Conservation (phyloP, 2,329 filamentous ascomycete species). For the Leptosphaerulina australis region DNA sequence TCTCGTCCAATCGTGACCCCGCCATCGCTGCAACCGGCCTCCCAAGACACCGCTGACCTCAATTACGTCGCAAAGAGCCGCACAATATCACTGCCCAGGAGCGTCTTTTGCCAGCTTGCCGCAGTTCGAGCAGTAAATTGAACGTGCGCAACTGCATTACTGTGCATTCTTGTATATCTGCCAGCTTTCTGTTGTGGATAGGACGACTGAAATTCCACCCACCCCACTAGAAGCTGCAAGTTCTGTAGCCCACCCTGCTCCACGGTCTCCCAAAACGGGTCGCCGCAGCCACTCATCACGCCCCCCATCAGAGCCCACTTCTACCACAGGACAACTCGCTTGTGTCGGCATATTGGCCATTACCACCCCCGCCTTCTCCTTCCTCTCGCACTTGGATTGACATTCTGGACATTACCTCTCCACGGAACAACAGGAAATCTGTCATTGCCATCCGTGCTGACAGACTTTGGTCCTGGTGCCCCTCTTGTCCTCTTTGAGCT, state of each 20-base stretch:
- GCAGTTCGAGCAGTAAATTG: neutral
- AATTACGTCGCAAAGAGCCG: slow-evolving; percentile 37
- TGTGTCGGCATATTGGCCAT: slow-evolving; percentile 49
- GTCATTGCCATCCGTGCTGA: slow-evolving; percentile 35
- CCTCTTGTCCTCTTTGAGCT: slow-evolving; percentile 41
- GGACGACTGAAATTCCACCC: slow-evolving; percentile 21
- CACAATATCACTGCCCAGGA: slow-evolving; percentile 27
- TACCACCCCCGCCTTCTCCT: slow-evolving; percentile 40
- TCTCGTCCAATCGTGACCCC: slow-evolving; percentile 36
- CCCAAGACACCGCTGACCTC: slow-evolving; percentile 28
- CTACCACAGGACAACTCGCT: slow-evolving; percentile 33
- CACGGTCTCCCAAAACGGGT: slow-evolving; percentile 34
- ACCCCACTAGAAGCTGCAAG: slow-evolving; percentile 25
- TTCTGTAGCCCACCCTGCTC: slow-evolving; percentile 24
- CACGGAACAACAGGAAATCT: slow-evolving; percentile 25
- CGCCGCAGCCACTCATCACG: slow-evolving; percentile 41
- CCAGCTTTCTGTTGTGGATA: slow-evolving; percentile 30
- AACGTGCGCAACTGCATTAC: slow-evolving; percentile 23
- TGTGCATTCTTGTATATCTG: slow-evolving; percentile 29
- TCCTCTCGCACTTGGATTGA: slow-evolving; percentile 34
- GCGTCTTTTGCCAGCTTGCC: neutral
- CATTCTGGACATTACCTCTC: slow-evolving; percentile 23
- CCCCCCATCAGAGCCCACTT: slow-evolving; percentile 14
- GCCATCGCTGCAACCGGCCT: slow-evolving; percentile 29
- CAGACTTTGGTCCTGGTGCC: slow-evolving; percentile 40